Conservation (phyloP, 495 filamentous ascomycete species). For the Aspergillus panamensis region DNA sequence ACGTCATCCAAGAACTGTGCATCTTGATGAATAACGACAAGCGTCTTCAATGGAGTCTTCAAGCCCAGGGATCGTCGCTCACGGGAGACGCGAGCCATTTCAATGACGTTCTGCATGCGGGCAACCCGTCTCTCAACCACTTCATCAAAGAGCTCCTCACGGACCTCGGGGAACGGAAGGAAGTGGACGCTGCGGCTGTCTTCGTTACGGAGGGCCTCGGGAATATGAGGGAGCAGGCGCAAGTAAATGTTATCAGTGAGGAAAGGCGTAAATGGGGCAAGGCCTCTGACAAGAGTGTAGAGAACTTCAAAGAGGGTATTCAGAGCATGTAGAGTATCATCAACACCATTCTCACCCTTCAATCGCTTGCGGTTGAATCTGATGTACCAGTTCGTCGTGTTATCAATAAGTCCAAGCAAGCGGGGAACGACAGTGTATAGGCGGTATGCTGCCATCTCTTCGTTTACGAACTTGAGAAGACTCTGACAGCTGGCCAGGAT, state of each 20-base stretch:
- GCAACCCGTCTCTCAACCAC: slow-evolving; percentile 81
- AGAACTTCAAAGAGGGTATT: slow-evolving; percentile 97
- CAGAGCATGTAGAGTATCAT: slow-evolving; percentile 86
- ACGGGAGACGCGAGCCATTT: slow-evolving; percentile 77
- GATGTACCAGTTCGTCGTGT: slow-evolving; percentile 99
- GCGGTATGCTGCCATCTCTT: slow-evolving; percentile 91
- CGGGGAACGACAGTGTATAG: slow-evolving; percentile 93
- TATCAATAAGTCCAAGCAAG: slow-evolving; percentile 84
- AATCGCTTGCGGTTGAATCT: slow-evolving; percentile 95
- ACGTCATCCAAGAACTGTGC: slow-evolving; percentile 82
- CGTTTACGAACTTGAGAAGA: slow-evolving; percentile 86
- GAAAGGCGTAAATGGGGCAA: slow-evolving; percentile 96
- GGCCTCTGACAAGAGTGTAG: slow-evolving; percentile 77
- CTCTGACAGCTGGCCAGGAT: slow-evolving; percentile 92
- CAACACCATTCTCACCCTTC: slow-evolving; percentile 85
- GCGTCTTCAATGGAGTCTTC: slow-evolving; percentile 84
- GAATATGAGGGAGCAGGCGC: slow-evolving; percentile 76
- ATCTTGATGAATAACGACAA: slow-evolving; percentile 86
- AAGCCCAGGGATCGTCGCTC: slow-evolving; percentile 81
- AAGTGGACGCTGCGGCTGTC: slow-evolving; percentile 90
- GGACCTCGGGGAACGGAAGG: slow-evolving; percentile 81
- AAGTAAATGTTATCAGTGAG: slow-evolving; percentile 92
- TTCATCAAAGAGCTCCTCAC: slow-evolving; percentile 81
- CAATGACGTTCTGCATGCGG: slow-evolving; percentile 94
- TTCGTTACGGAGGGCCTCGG: slow-evolving; percentile 56